Evolutionary conservation across 305 asterid genomes (phyloP).

Genomic region (Striga hermonthica): DNA sequence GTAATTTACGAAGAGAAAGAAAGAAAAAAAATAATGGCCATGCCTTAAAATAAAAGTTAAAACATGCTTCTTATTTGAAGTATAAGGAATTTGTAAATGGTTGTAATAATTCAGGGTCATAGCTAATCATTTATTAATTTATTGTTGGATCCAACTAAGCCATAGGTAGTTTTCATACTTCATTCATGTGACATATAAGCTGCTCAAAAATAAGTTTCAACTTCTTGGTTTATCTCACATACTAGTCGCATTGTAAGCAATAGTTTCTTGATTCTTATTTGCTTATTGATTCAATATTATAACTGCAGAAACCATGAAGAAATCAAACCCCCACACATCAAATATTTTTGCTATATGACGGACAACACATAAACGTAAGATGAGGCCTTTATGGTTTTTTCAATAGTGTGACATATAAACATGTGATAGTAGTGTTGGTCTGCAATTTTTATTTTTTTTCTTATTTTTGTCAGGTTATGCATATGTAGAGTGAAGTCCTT

Average conservation of each 20-base stretch:
- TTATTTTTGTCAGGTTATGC: conserved; percentile 41
- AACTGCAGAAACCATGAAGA: too few relatives aligned
- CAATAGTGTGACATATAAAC: too few relatives aligned
- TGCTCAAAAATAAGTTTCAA: conserved; percentile 65
- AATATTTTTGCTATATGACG: conserved; percentile 61
- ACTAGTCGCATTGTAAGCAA: conserved; percentile 83
- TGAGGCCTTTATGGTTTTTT: neutral
- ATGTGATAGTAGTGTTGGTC: neutral
- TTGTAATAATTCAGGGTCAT: neutral
- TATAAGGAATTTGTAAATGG: neutral
- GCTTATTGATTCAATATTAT: too few relatives aligned
- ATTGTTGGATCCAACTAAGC: too few relatives aligned
- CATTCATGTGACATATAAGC: conserved; percentile 29
- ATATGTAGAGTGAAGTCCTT: conserved; percentile 68
- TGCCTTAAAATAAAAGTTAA: neutral
- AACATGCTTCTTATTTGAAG: neutral
- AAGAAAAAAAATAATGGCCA: neutral
- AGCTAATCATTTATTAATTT: too few relatives aligned
- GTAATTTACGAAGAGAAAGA: neutral
- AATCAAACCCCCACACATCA: too few relatives aligned
- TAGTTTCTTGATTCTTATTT: neutral
- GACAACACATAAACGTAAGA: conserved; percentile 49
- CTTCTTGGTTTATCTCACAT: conserved; percentile 87
- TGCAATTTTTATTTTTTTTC: too few relatives aligned
- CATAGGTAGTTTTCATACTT: neutral